Evolutionary conservation across 1,284 basidiomycete species (phyloP), one percentile per base, ranked within the genome.

Genomic region (Rhodotorula sp.): DNA sequence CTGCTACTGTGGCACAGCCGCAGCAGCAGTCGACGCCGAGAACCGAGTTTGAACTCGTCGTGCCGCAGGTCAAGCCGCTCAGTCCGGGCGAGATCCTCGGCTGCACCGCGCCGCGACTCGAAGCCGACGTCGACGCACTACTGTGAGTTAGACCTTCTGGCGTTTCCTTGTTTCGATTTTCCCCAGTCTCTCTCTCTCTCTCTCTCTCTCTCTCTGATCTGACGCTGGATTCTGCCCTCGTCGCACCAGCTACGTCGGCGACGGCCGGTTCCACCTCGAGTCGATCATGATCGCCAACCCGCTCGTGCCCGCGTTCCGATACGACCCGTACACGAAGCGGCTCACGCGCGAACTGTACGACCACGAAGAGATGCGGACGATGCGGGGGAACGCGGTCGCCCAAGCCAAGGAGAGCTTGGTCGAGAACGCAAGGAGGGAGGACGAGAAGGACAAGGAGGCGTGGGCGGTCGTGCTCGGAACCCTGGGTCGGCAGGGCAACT

Each of bases 231-330:
- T 10, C 42, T 67, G 44, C 6, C 45, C 18, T 66, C 24, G 51
- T 42, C 67, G 14, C 24, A 26, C 37, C 77, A 94, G 93, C 77
- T 99, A 99, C 80, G 87, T 99, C 44, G 96, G 96, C 30, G 96
- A 99, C 79, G 96, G 96, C 26, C 88, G 96, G 20, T 99, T 99
- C 83, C 96, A 99, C 79, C 86, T 99, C 24, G 96, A 99, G 81
- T 91, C 91, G 20, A 95, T 98, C 80, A 99, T 99, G 96, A 98
- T 99, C 71, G 93, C 93, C 44, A 99, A 99, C 80, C 96, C 96
- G 0, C 82, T 85, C n/a, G 86, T 98, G 30, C 93, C 95, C 18
- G 95, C 96, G 0, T 99, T 97, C 84, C 87, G 96, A 44, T 99
- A 98, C 82, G 96, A 99, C 79, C 96, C 96, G 7, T 99, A 99